A percentile compares a stretch with the other conserved stretches of the same genome.
Conservation (phyloP, 1,139 yeast species). For the Taphrina pruni region DNA sequence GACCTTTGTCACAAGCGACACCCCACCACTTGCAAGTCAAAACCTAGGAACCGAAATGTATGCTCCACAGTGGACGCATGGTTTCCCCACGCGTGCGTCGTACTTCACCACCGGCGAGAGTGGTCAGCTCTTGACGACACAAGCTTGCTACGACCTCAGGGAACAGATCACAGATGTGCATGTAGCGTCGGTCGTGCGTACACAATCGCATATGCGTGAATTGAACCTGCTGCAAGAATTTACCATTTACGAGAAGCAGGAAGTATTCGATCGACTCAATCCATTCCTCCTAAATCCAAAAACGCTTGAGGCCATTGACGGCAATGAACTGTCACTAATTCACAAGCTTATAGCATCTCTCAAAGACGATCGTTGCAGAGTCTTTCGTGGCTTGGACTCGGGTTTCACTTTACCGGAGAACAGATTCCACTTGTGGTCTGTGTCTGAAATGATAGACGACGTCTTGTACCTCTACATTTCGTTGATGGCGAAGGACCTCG, state of each 20-base stretch:
- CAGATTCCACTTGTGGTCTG: conserved; percentile 23
- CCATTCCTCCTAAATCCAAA: conserved; percentile 1
- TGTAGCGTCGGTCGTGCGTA: conserved; percentile 14
- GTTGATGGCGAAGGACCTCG: conserved; percentile 10
- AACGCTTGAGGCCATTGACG: not conserved
- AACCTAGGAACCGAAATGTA: conserved; percentile 1
- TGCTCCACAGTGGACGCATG: conserved; percentile 15
- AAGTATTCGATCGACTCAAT: conserved; percentile 18
- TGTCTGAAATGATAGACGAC: conserved; percentile 6
- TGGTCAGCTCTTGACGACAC: conserved; percentile 7
- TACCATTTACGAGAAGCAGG: conserved; percentile 23
- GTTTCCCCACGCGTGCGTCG: conserved; percentile 10
- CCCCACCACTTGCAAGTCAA: not conserved
- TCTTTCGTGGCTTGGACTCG: conserved; percentile 25
- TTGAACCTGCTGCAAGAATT: conserved; percentile 16
- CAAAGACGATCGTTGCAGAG: conserved; percentile 11
- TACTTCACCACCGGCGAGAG: conserved; percentile 21
- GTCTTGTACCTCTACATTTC: conserved; percentile 14
- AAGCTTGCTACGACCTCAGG: conserved; percentile 27
- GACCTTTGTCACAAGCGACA: conserved; percentile 2
- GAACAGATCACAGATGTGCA: conserved; percentile 15
- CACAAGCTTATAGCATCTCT: not conserved
- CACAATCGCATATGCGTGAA: conserved; percentile 20
- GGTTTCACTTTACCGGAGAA: conserved; percentile 26
- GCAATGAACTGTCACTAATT: not conserved